These are phyloP conservation scores for Graphiopsis chlorocephala DNA, from an alignment of 2,329 filamentous ascomycete genomes.

Conservation along the genomic window DNA sequence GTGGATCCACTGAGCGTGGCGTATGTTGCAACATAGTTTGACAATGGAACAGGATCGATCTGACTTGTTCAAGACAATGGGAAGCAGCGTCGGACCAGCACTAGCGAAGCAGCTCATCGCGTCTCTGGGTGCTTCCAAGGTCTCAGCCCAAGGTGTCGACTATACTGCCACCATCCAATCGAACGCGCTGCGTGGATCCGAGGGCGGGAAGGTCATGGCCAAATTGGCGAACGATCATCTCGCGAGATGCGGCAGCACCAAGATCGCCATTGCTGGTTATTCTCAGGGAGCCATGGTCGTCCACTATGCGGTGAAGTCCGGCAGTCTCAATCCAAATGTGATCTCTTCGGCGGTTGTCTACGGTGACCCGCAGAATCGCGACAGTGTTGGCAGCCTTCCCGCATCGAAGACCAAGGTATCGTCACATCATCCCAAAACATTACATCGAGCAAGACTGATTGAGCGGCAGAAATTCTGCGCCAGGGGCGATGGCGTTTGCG, in stretches of 20 bases:
- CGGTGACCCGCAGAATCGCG: constrained; percentile 30
- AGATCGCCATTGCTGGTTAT: constrained; percentile 29
- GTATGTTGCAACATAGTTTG: not conserved
- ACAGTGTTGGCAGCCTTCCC: constrained; percentile 24
- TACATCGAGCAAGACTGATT: not conserved
- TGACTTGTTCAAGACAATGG: constrained; percentile 42
- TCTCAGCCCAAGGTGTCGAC: constrained; percentile 54
- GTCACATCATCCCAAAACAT: not conserved
- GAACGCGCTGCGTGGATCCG: constrained; percentile 21
- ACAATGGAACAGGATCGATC: not conserved
- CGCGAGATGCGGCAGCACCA: constrained; percentile 26
- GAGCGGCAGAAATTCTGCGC: not conserved
- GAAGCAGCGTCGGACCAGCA: constrained; percentile 49
- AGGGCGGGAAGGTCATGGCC: constrained; percentile 24
- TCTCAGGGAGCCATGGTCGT: constrained; percentile 26
- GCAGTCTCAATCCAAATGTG: constrained; percentile 13
- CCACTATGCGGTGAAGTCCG: constrained; percentile 24
- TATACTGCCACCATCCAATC: constrained; percentile 44
- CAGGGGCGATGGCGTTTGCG: constrained; percentile 30
- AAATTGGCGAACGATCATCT: constrained; percentile 23
- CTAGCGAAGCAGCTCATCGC: constrained; percentile 48
- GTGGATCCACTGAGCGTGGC: constrained; percentile 53
- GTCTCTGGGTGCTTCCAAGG: constrained; percentile 41
- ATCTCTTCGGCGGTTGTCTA: constrained; percentile 29
- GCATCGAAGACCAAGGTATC: constrained; percentile 17